Conservation (phyloP, 2,329 filamentous ascomycete species). For the Aspergillus sojae region DNA sequence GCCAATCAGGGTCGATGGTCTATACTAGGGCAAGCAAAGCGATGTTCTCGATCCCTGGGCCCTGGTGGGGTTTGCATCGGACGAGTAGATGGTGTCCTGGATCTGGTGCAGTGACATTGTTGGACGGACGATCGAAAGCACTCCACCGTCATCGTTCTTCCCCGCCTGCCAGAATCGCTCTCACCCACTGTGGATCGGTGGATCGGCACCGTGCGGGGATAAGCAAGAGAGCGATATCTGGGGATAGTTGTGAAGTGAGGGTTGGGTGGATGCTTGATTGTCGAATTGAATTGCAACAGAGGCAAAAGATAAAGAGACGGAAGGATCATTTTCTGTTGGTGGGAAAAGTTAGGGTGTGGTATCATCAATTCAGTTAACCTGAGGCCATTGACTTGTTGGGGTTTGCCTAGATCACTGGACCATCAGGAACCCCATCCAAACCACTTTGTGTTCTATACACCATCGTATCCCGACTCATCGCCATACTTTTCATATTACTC, state of each 20-base stretch:
- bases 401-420: neutral
- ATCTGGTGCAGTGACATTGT: slow-evolving; percentile 10
- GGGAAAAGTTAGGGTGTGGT: neutral
- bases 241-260: neutral
- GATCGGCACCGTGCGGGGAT: neutral
- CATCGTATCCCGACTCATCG: neutral
- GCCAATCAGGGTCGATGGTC: neutral
- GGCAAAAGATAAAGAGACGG: neutral
- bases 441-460: neutral
- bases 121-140: slow-evolving; percentile 10
- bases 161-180: slow-evolving; percentile 5
- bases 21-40: neutral
- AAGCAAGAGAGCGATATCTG: neutral
- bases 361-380: neutral
- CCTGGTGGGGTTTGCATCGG: slow-evolving; percentile 15
- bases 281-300: neutral
- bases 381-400: neutral
- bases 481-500: neutral
- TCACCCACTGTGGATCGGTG: slow-evolving; percentile 7
- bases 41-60: slow-evolving; percentile 7
- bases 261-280: neutral
- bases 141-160: slow-evolving; percentile 6
- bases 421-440: neutral
- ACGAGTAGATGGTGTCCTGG: neutral
- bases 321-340: neutral